phyloP scores from a whole-genome alignment of 192 early-diverging fungal genomes.

The Gonapodya prolifera region DNA sequence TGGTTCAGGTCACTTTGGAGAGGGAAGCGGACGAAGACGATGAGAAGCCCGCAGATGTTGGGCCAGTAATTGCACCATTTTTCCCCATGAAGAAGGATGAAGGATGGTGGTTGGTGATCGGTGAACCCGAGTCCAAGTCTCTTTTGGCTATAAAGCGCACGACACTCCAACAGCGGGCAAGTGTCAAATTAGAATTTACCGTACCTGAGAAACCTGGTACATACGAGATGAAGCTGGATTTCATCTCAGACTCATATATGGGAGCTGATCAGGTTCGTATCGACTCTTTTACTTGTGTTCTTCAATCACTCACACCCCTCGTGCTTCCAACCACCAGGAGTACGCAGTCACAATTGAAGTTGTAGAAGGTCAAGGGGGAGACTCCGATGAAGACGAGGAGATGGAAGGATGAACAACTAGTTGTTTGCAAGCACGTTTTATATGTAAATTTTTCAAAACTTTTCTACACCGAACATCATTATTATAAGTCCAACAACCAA shows the following conservation, averaged over 20 bases:
- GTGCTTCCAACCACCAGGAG: neutral
- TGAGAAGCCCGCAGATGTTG: constrained; percentile 39
- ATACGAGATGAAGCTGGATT: constrained; percentile 58
- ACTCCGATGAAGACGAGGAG: neutral
- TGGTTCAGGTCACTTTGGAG: constrained; percentile 59
- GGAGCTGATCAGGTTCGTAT: constrained; percentile 83
- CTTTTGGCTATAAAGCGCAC: constrained; percentile 84
- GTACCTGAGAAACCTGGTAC: constrained; percentile 54
- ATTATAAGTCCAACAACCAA: neutral
- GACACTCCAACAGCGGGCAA: constrained; percentile 43
- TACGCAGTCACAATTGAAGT: neutral
- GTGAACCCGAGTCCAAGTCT: constrained; percentile 59
- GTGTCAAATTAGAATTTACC: constrained; percentile 70
- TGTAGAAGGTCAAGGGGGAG: neutral
- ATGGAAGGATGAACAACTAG: neutral
- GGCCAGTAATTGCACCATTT: constrained; percentile 81
- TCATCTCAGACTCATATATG: constrained; percentile 89
- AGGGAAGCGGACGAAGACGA: constrained; percentile 71
- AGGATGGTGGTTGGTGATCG: constrained; percentile 96
- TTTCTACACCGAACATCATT: neutral
- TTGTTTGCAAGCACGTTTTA: neutral
- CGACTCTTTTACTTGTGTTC: neutral
- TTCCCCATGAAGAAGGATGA: constrained; percentile 84
- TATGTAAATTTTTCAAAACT: neutral
- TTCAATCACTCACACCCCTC: neutral